Evolutionary conservation across 2,329 filamentous ascomycete genomes (phyloP).

Genomic region (Sporothrix inflata): DNA sequence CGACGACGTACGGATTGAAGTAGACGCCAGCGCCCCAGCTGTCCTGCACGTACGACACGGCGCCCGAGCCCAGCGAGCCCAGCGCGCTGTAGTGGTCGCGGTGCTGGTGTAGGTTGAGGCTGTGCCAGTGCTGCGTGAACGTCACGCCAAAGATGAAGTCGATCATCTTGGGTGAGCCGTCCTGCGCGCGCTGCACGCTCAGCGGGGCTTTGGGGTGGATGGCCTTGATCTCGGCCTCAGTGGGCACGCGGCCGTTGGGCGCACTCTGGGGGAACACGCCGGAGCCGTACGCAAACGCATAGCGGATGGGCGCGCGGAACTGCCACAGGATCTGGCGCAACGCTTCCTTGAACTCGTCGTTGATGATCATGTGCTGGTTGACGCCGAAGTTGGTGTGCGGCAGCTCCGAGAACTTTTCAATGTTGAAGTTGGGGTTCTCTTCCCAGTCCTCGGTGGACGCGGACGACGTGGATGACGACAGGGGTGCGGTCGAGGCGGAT

Average conservation of each 20-base stretch:
- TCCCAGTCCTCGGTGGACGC: constrained; percentile 65
- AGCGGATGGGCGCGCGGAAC: constrained; percentile 90
- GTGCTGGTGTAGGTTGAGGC: constrained; percentile 85
- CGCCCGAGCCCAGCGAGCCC: constrained; percentile 79
- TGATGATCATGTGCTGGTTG: constrained; percentile 96
- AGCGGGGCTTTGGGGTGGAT: constrained; percentile 82
- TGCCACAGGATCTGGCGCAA: constrained; percentile 86
- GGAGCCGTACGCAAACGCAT: constrained; percentile 96
- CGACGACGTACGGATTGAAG: constrained; percentile 93
- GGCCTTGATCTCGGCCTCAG: constrained; percentile 60
- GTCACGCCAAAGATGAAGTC: constrained; percentile 98
- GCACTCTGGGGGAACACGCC: constrained; percentile 85
- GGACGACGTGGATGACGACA: constrained; percentile 32
- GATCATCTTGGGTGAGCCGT: constrained; percentile 91
- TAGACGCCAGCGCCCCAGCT: constrained; percentile 91
- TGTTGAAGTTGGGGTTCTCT: constrained; percentile 70
- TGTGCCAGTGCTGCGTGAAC: constrained; percentile 96
- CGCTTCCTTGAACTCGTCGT: constrained; percentile 91
- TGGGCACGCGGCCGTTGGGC: constrained; percentile 54
- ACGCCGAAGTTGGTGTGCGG: constrained; percentile 83
- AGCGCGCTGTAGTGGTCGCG: constrained; percentile 90
- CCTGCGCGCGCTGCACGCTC: constrained; percentile 81
- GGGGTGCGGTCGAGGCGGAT: constrained; percentile 35
- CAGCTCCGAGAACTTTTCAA: constrained; percentile 74
- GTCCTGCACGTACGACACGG: constrained; percentile 85